phyloP scores from a whole-genome alignment of 2,329 filamentous ascomycete genomes.

The Ophiostoma ips region DNA sequence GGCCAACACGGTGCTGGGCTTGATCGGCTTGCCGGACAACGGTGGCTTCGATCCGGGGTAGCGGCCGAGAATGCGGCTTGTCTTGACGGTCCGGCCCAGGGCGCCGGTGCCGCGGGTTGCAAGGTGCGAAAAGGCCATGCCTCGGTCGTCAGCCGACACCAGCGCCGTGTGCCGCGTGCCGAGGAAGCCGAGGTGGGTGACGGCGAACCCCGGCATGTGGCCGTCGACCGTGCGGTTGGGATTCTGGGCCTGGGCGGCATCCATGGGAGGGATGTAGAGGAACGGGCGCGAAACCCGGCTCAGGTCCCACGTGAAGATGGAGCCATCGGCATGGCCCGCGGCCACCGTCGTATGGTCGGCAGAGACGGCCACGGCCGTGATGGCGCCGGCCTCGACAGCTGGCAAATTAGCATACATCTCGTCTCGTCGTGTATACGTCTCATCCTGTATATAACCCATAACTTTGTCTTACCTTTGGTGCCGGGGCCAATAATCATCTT shows the following conservation, averaged over 20 bases:
- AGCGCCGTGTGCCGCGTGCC: slow-evolving; percentile 87
- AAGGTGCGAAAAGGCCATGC: slow-evolving; percentile 97
- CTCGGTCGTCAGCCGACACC: slow-evolving; percentile 84
- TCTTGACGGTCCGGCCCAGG: slow-evolving; percentile 74
- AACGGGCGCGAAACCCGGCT: slow-evolving; percentile 72
- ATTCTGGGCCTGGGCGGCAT: slow-evolving; percentile 45
- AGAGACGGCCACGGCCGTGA: slow-evolving; percentile 80
- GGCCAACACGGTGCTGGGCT: slow-evolving; percentile 87
- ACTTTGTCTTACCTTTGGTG: slow-evolving; percentile 54
- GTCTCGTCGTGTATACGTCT: neutral
- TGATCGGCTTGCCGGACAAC: slow-evolving; percentile 44
- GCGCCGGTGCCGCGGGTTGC: slow-evolving; percentile 82
- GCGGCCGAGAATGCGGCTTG: slow-evolving; percentile 75
- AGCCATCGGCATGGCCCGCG: slow-evolving; percentile 75
- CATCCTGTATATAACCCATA: too few species aligned
- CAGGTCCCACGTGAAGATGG: slow-evolving; percentile 96
- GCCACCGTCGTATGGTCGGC: slow-evolving; percentile 89
- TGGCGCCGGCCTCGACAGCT: slow-evolving; percentile 81
- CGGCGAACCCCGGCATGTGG: slow-evolving; percentile 61
- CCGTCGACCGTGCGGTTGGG: slow-evolving; percentile 55
- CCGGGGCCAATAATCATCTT: slow-evolving; percentile 89
- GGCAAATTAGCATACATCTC: neutral
- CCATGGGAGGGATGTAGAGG: slow-evolving; percentile 67
- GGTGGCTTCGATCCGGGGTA: slow-evolving; percentile 62
- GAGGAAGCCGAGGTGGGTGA: slow-evolving; percentile 88